Base-by-base conservation (phyloP, 441 rosid species). In the Adansonia grandidieri region DNA sequence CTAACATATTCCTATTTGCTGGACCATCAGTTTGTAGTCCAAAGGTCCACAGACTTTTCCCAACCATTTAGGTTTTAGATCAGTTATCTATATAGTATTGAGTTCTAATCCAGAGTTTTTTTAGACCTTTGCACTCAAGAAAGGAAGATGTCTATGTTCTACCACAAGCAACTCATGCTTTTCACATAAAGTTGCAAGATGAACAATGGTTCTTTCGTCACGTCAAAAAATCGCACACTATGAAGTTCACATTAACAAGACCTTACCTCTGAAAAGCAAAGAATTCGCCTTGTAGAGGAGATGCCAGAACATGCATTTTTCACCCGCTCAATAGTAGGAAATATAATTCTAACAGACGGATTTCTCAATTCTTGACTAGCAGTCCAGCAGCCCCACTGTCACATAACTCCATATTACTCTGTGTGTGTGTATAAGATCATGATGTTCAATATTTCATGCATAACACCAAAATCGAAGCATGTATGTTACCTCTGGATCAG, bases 321-420 rank as follows among this genome's bases (percentile, higher is more conserved):
- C 53, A 44, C 53, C 51, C 51, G 54, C 51, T 67, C 53, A 0
- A 67, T 19, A 0, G 71, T 67, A 64, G 98, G 99, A 72, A 92
- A 96, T 80, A 92, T 78, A 62, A 93, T 87, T 83, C 84, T 79
- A 56, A 96, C 80, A 64, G 96, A 94, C 70, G 97, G 99, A 80
- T 83, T 84, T 84, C 84, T 88, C 78, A 83, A 78, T 88, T 94
- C 99, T 84, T 94, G 94, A 79, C 90, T 87, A 73, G 92, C 89
- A 83, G 88, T 96, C 99, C 98, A 92, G 84, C 91, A 84, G 84
- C 97, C 97, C 99, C 99, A 96, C 99, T 94, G 89, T 77, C 65
- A 80, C 76, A 60, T 64, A 83, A 77, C 47, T 69, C 78, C 53
- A 44, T 71, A 69, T 44, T 54, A 82, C 62, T 50, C 66, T 77